These are phyloP conservation scores for Botrytis porri DNA, from an alignment of 2,329 filamentous ascomycete genomes.

Conservation along the genomic window DNA sequence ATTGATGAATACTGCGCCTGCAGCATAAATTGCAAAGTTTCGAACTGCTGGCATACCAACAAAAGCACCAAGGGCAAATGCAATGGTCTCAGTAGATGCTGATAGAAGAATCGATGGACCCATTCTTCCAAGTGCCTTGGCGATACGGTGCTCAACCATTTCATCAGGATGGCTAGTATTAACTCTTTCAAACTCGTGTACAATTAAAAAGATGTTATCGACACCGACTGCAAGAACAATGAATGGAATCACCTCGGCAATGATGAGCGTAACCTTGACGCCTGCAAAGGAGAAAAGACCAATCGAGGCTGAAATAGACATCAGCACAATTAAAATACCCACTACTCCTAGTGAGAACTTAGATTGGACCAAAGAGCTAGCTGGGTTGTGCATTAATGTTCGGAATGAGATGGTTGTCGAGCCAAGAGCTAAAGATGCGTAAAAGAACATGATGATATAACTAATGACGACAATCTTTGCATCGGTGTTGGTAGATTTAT, in stretches of 20 bases:
- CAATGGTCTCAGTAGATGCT: conserved; percentile 88
- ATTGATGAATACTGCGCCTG: conserved; percentile 95
- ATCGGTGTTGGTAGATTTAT: conserved; percentile 97
- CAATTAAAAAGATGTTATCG: conserved; percentile 98
- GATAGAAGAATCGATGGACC: conserved; percentile 95
- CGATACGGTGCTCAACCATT: conserved; percentile 79
- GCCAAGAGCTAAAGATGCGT: conserved; percentile 87
- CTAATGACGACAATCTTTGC: conserved; percentile 95
- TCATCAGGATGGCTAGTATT: conserved; percentile 90
- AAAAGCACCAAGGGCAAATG: conserved; percentile 87
- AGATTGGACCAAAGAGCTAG: conserved; percentile 84
- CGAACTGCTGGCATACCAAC: conserved; percentile 97
- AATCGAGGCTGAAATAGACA: conserved; percentile 95
- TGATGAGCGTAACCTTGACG: conserved; percentile 93
- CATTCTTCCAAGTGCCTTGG: conserved; percentile 89
- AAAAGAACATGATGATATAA: conserved; percentile 98
- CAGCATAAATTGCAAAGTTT: conserved; percentile 96
- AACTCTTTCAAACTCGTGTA: conserved; percentile 95
- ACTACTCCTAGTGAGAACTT: conserved; percentile 95
- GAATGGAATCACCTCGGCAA: conserved; percentile 97
- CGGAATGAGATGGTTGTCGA: conserved; percentile 77
- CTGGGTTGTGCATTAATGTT: conserved; percentile 77
- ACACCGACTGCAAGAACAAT: conserved; percentile 94
- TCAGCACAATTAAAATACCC: conserved; percentile 91
- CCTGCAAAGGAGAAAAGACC: conserved; percentile 90